Conservation (phyloP, 305 asterid genomes). For the Solanum hybrid region DNA sequence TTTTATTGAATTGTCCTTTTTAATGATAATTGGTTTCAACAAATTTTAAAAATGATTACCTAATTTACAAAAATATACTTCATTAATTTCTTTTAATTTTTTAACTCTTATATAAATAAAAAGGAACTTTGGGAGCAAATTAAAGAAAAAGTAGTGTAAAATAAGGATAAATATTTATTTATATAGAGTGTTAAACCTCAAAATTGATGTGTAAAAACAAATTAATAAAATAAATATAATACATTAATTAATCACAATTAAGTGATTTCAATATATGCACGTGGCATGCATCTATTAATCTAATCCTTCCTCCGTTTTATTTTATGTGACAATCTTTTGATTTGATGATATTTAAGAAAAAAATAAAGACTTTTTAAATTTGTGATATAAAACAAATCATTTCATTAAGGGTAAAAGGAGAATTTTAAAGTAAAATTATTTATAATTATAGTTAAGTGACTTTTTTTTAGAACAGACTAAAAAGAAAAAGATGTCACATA, state of each 20-base stretch:
- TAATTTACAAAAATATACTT: no score
- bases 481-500: no score
- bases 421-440: no score
- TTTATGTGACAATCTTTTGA: neutral
- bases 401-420: no score
- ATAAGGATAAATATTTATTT: no score
- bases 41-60: neutral
- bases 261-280: neutral
- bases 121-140: neutral
- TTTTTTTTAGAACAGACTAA: no score
- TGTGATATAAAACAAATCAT: no score
- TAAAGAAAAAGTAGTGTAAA: neutral
- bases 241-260: no score
- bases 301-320: neutral
- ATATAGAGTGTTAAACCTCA: neutral
- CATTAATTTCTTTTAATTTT: neutral
- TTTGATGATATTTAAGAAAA: neutral
- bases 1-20: no score
- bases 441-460: neutral
- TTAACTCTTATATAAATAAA: neutral
- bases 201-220: neutral
- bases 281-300: neutral
- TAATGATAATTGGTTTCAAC: neutral
- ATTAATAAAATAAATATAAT: no score
- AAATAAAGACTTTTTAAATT: no score